Conservation (phyloP, 352 stramenopile genomes). For the Blastocystis sp. region DNA sequence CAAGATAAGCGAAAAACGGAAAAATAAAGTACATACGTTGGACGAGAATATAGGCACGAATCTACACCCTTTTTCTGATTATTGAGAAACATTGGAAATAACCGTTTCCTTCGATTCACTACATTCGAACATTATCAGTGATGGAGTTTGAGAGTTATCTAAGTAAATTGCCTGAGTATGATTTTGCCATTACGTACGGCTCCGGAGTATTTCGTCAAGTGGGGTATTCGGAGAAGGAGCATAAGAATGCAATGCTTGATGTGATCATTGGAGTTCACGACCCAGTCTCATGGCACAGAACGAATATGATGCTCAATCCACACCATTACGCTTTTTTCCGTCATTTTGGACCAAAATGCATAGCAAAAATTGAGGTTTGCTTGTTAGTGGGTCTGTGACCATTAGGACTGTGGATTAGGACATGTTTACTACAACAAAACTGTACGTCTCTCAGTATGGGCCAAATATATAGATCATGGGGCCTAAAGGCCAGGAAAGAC, state of each 20-base stretch:
- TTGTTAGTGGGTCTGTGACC: background rate
- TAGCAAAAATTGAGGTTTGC: constrained; percentile 12
- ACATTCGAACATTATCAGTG: background rate
- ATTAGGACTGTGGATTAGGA: constrained; percentile 7
- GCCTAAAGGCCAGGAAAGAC: background rate
- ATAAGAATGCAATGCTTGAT: constrained; percentile 51
- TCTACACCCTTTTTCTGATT: too few relatives aligned
- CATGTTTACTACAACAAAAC: constrained; percentile 44
- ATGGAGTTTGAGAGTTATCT: constrained; percentile 52
- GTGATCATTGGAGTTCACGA: constrained; percentile 34
- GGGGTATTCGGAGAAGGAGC: constrained; percentile 45
- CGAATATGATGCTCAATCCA: constrained; percentile 20
- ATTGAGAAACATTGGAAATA: too few relatives aligned
- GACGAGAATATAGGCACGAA: too few relatives aligned
- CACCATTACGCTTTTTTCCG: constrained; percentile 34
- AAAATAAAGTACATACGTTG: too few relatives aligned
- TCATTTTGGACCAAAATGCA: background rate
- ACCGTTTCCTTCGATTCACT: too few relatives aligned
- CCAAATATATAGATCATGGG: constrained; percentile 27
- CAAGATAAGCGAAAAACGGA: too few relatives aligned
- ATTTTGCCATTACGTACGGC: constrained; percentile 46
- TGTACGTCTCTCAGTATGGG: background rate
- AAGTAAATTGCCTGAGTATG: constrained; percentile 1
- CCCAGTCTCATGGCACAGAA: background rate
- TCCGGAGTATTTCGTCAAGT: constrained; percentile 36